These are phyloP conservation scores for Boletus patriciae DNA, from an alignment of 768 basidiomycete species.

Conservation along the genomic window DNA sequence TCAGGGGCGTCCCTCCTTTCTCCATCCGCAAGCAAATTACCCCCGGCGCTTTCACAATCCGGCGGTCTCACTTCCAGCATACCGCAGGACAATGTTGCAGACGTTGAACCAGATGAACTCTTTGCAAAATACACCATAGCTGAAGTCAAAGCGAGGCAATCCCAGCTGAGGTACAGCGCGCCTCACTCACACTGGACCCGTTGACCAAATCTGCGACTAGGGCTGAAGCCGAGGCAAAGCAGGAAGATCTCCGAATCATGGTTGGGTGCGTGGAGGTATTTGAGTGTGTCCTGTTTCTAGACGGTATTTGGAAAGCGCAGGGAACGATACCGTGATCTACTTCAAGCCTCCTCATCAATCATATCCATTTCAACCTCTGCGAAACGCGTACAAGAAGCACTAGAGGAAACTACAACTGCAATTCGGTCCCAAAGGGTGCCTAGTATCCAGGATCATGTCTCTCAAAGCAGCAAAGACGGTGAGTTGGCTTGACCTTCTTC, in stretches of 20 bases:
- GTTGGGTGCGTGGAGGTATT: constrained; percentile 70
- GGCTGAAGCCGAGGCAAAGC: constrained; percentile 81
- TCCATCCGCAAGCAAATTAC: constrained; percentile 7
- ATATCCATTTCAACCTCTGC: constrained; percentile 74
- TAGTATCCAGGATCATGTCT: constrained; percentile 42
- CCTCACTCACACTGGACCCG: background rate
- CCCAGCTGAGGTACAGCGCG: constrained; percentile 58
- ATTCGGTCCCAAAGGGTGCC: constrained; percentile 50
- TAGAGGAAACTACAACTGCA: constrained; percentile 60
- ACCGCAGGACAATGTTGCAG: constrained; percentile 19
- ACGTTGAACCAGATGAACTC: constrained; percentile 67
- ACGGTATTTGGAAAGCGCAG: constrained; percentile 60
- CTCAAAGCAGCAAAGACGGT: constrained; percentile 45
- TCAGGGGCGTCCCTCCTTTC: constrained; percentile 6
- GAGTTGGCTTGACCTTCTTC: constrained; percentile 11
- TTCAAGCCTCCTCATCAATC: constrained; percentile 85
- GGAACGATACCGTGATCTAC: constrained; percentile 85
- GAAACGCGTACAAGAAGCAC: constrained; percentile 56
- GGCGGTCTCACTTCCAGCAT: constrained; percentile 12
- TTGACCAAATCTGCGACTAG: constrained; percentile 37
- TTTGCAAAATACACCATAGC: constrained; percentile 69
- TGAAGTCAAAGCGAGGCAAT: constrained; percentile 67
- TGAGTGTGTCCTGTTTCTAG: constrained; percentile 18
- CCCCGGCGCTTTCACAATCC: constrained; percentile 11
- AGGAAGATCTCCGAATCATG: constrained; percentile 86